Percentiles rank a stretch among this genome's conserved stretches.
phyloP scores from a whole-genome alignment of 371 early-diverging fungal genomes.

The Mucor saturninus region DNA sequence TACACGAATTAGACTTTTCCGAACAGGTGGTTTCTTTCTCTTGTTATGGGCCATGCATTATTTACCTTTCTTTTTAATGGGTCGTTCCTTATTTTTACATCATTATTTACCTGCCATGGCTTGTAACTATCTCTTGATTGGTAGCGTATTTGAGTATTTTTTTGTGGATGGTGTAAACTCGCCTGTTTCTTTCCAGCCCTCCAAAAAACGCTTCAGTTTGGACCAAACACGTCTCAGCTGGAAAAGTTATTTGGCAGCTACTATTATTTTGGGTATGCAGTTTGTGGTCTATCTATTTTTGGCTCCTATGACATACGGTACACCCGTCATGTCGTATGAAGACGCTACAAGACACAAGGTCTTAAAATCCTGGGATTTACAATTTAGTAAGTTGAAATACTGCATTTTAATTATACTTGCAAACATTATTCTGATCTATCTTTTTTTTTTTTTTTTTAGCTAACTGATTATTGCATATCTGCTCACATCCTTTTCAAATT shows the following conservation, averaged over 20 bases:
- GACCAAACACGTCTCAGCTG: background rate
- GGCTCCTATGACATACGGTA: conserved; percentile 65
- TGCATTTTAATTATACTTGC: too few relatives aligned
- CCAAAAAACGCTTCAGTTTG: conserved; percentile 3
- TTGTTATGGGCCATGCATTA: conserved; percentile 93
- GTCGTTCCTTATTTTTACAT: conserved; percentile 94
- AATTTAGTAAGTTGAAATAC: conserved; percentile 53
- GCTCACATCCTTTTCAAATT: too few relatives aligned
- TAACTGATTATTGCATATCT: too few relatives aligned
- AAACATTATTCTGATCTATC: too few relatives aligned
- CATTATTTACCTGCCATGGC: conserved; percentile 95
- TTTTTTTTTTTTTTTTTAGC: too few relatives aligned
- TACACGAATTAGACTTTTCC: conserved; percentile 65
- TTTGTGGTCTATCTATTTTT: conserved; percentile 57
- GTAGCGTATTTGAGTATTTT: conserved; percentile 63
- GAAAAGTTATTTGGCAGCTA: conserved; percentile 44
- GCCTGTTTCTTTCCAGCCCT: conserved; percentile 39
- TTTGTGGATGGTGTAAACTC: conserved; percentile 57
- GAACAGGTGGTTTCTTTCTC: conserved; percentile 85
- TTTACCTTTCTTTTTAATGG: conserved; percentile 97
- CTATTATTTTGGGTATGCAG: conserved; percentile 52
- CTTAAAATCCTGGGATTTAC: conserved; percentile 78
- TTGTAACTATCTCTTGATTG: conserved; percentile 75
- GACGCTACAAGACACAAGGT: conserved; percentile 65
- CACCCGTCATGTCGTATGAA: conserved; percentile 47